A percentile compares a stretch with the other conserved stretches of the same genome.
Evolutionary conservation across 2,329 filamentous ascomycete species (phyloP).

Genomic region (Talaromyces sp.): DNA sequence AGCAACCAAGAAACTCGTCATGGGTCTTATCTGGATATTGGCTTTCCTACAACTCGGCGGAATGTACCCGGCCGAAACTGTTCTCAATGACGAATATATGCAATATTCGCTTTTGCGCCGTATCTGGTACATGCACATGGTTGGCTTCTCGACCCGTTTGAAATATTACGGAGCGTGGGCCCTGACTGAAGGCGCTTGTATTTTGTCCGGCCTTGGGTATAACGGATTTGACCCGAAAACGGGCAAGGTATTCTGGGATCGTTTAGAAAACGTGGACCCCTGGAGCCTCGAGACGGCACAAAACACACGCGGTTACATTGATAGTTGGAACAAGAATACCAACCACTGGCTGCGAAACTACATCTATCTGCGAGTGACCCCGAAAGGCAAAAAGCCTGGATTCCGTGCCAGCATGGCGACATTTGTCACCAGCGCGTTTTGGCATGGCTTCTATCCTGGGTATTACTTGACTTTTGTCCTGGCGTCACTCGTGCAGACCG

Average conservation of each 20-base stretch:
- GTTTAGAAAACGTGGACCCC: slow-evolving; percentile 83
- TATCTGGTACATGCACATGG: slow-evolving; percentile 75
- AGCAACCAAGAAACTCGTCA: slow-evolving; percentile 68
- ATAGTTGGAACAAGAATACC: slow-evolving; percentile 97
- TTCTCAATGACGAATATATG: slow-evolving; percentile 63
- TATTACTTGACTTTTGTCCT: slow-evolving; percentile 91
- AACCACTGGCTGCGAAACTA: slow-evolving; percentile 97
- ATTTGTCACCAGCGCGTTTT: slow-evolving; percentile 89
- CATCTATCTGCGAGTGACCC: slow-evolving; percentile 90
- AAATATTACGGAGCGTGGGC: slow-evolving; percentile 99
- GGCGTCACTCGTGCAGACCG: slow-evolving; percentile 85
- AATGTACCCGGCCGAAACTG: slow-evolving; percentile 59
- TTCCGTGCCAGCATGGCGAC: slow-evolving; percentile 93
- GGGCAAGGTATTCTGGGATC: slow-evolving; percentile 82
- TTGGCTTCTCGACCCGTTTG: slow-evolving; percentile 72
- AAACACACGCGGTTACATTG: slow-evolving; percentile 87
- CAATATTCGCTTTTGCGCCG: slow-evolving; percentile 65
- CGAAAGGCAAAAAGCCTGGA: slow-evolving; percentile 90
- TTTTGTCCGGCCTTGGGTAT: slow-evolving; percentile 87
- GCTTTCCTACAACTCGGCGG: slow-evolving; percentile 68
- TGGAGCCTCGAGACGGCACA: slow-evolving; percentile 83
- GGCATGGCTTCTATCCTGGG: slow-evolving; percentile 97
- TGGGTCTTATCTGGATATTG: slow-evolving; percentile 73
- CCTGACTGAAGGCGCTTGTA: slow-evolving; percentile 88
- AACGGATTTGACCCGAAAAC: slow-evolving; percentile 84